Evolutionary conservation across 176 grass and related monocot species (phyloP).

Genomic region (Lolium multiflorum): DNA sequence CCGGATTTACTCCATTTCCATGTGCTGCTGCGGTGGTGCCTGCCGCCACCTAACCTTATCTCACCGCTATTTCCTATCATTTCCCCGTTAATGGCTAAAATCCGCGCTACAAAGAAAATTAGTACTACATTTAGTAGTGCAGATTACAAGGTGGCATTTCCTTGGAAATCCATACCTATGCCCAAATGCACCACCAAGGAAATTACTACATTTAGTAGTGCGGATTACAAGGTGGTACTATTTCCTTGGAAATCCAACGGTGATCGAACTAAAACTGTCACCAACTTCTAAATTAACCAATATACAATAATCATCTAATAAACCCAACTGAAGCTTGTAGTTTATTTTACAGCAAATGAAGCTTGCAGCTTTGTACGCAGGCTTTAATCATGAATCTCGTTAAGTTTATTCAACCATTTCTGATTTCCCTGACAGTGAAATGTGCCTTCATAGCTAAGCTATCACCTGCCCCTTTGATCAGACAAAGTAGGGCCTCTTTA

Average conservation of each 20-base stretch:
- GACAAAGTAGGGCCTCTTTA: slow-evolving; percentile 1
- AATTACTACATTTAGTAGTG: background rate
- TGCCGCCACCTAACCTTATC: slow-evolving; percentile 17
- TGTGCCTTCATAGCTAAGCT: background rate
- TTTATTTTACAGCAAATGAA: too few relatives aligned
- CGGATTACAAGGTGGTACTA: background rate
- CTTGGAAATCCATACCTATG: background rate
- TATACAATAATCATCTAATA: too few relatives aligned
- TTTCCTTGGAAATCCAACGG: background rate
- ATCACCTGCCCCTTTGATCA: slow-evolving; percentile 17
- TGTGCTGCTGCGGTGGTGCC: background rate
- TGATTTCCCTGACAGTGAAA: background rate
- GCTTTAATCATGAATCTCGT: background rate
- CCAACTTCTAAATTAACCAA: background rate
- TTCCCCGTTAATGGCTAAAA: background rate
- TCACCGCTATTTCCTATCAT: background rate
- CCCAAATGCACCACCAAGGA: too few relatives aligned
- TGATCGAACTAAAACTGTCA: background rate
- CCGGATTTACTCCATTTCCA: background rate
- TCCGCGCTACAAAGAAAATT: too few relatives aligned
- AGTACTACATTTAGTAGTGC: background rate
- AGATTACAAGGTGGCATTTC: background rate
- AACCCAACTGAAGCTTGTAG: background rate
- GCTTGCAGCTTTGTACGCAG: background rate
- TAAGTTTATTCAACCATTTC: background rate